Conservation (phyloP, 176 grass and related monocot species). For the Musa itinerans region DNA sequence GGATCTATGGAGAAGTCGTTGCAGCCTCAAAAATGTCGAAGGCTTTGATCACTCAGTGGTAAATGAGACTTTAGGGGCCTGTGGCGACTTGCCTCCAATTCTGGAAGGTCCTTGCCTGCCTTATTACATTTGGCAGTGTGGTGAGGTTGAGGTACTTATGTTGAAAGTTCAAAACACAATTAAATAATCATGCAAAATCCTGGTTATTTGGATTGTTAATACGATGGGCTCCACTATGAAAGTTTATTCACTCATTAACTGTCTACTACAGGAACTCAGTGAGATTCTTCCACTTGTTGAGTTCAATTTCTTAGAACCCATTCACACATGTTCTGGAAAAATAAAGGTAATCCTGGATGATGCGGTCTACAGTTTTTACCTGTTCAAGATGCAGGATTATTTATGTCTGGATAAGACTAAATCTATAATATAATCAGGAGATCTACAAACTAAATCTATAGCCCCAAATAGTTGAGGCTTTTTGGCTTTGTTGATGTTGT, state of each 20-base stretch:
- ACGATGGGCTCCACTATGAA: neutral
- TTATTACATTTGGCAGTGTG: constrained; percentile 84
- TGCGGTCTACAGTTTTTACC: neutral
- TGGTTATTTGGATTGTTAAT: neutral
- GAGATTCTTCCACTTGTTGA: constrained; percentile 52
- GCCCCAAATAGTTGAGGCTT: neutral
- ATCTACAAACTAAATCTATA: too few relatives aligned
- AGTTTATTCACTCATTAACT: neutral
- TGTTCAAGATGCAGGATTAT: neutral
- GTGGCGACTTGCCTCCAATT: constrained; percentile 53
- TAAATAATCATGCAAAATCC: neutral
- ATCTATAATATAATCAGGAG: neutral
- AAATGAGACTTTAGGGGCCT: constrained; percentile 81
- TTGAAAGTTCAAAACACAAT: constrained; percentile 10
- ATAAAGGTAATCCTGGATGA: constrained; percentile 42
- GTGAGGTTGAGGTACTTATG: constrained; percentile 48
- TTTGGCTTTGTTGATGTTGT: neutral
- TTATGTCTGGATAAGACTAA: neutral
- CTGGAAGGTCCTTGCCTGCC: constrained; percentile 63
- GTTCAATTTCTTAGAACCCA: constrained; percentile 61
- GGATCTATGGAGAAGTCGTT: constrained; percentile 81
- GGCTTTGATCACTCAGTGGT: constrained; percentile 70
- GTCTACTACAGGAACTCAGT: constrained; percentile 49
- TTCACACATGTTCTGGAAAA: constrained; percentile 65
- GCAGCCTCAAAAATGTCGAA: constrained; percentile 51